These are phyloP conservation scores for Chrysochromulina tobinii DNA, from an alignment of 78 protist genomes.

Conservation along the genomic window DNA sequence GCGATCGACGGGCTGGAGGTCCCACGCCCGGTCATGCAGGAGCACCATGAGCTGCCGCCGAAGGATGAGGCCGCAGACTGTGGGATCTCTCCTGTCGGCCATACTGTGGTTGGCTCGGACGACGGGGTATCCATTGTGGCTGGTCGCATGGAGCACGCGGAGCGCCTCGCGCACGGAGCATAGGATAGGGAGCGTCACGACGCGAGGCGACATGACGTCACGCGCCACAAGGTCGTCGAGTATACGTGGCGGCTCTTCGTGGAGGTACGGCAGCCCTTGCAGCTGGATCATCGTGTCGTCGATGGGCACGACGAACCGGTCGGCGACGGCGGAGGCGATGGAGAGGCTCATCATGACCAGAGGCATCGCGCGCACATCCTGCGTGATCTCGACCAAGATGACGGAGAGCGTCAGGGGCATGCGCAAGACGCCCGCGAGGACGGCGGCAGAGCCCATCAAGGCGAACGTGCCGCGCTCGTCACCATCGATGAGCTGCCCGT, in stretches of 20 bases:
- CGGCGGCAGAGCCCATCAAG: conserved; percentile 82
- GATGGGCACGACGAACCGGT: not conserved
- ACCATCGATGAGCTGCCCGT: too few relatives aligned
- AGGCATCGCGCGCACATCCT: conserved; percentile 27
- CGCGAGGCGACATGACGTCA: not conserved
- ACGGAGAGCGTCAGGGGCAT: conserved; percentile 83
- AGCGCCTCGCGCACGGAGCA: not conserved
- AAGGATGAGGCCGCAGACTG: not conserved
- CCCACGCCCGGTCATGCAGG: not conserved
- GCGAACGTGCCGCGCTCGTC: conserved; percentile 73
- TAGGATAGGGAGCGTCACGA: not conserved
- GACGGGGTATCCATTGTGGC: conserved; percentile 45
- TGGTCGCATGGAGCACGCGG: not conserved
- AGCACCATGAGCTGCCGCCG: not conserved
- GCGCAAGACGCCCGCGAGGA: conserved; percentile 84
- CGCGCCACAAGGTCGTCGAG: not conserved
- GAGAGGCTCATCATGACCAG: not conserved
- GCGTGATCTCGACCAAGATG: conserved; percentile 77
- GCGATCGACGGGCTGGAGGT: not conserved
- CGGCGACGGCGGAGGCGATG: not conserved
- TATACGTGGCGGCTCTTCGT: conserved; percentile 12
- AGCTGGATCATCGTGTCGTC: conserved; percentile 72
- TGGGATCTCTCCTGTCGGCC: too few relatives aligned
- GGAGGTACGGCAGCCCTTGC: conserved; percentile 22
- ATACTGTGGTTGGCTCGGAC: too few relatives aligned